Base-by-base conservation (phyloP, 176 grass and related monocot genomes). In the Triticum monococcum region DNA sequence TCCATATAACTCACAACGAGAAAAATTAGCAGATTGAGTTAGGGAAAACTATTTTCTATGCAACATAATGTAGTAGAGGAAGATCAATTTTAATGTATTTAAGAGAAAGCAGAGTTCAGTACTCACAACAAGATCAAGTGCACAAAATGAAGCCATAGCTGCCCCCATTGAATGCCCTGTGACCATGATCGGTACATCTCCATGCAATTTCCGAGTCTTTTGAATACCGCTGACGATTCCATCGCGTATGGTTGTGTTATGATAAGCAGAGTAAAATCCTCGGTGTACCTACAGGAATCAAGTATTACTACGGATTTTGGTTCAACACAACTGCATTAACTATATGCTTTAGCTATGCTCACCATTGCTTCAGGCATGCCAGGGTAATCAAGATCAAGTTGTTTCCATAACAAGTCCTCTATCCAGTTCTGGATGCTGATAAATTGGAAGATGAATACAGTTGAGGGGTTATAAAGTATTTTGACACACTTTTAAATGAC, bases 91-190 rank as follows among this genome's bases (percentile, higher is more conserved):
- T 23, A 37, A 84, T 50, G 36, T 60, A 6, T 56, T 79, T 71
- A 28, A 46, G 41, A 84, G 56, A 50, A 45, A 45, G 62, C 28
- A 83, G 88, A 40, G 72, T 57, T 65, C 36, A 87, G 65, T 16
- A 96, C 90, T 94, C 87, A 99, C 97, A 83, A 87, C 89, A 86
- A 99, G 94, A 94, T 94, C 94, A 40, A 99, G 90, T 60, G 97
- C 94, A 82, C 97, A 99, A 69, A 99, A 99, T 85, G 97, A 94
- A 85, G 97, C 97, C 89, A 96, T 89, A 86, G 97, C 94, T 22
- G 87, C 97, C 68, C 97, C 97, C 97, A 96, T 94, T 33, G 92
- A 99, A 85, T 99, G 97, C 17, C 97, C 92, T 2, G 91, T 94
- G 80, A 99, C 14, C 75, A 94, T 93, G 78, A 99, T 87, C 5